Evolutionary conservation across 345 rosid genomes (phyloP).

Genomic region (Boechera retrofracta): DNA sequence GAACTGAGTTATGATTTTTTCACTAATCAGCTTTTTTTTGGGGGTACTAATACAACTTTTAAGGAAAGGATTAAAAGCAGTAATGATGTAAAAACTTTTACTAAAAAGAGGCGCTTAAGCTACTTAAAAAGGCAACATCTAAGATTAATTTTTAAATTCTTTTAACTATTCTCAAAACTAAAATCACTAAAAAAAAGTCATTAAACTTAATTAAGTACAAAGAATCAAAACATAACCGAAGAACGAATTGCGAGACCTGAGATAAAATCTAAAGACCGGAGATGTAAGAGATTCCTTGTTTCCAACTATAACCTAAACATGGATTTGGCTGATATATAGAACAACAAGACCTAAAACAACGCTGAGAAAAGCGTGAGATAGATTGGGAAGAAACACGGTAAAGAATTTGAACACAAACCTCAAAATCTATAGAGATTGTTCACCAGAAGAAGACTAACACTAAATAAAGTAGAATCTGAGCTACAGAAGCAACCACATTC

Average conservation of each 20-base stretch:
- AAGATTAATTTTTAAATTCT: background rate
- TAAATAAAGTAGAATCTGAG: slow-evolving; percentile 23
- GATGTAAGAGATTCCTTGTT: background rate
- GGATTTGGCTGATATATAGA: background rate
- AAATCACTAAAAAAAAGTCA: background rate
- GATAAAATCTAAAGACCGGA: background rate
- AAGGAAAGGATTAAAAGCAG: slow-evolving; percentile 33
- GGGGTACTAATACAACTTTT: slow-evolving; percentile 29
- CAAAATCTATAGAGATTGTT: background rate
- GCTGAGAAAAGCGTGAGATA: background rate
- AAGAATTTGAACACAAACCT: slow-evolving; percentile 28
- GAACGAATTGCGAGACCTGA: background rate
- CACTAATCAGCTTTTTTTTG: slow-evolving; percentile 18
- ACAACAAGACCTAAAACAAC: background rate
- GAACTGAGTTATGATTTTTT: background rate
- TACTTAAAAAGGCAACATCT: slow-evolving; percentile 27
- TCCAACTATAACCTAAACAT: slow-evolving; percentile 19
- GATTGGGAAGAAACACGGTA: background rate
- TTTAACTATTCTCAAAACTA: background rate
- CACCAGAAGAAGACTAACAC: background rate
- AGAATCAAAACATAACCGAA: background rate
- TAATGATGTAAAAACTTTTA: slow-evolving; percentile 35
- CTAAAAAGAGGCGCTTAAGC: slow-evolving; percentile 14
- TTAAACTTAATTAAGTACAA: background rate
- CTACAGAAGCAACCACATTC: slow-evolving; percentile 31